Percentiles rank a stretch among this genome's conserved stretches.
Evolutionary conservation across 345 rosid species (phyloP).

Genomic region (Brassica incana): DNA sequence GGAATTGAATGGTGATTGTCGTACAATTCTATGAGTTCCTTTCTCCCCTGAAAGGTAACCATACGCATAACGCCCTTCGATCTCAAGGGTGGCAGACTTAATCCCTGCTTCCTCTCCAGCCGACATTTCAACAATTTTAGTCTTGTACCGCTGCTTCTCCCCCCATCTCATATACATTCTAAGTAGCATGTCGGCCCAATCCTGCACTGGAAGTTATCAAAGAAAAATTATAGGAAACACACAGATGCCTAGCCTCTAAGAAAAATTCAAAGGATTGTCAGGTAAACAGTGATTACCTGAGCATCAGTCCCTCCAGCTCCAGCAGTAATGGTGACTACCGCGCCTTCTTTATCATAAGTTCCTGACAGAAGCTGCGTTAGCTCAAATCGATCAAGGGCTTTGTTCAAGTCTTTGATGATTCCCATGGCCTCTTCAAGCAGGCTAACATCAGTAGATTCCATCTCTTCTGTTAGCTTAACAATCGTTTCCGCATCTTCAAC

Average conservation of each 20-base stretch:
- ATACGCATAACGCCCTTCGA: conserved; percentile 87
- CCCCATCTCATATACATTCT: conserved; percentile 98
- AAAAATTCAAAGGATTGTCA: neutral
- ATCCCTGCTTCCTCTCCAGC: conserved; percentile 97
- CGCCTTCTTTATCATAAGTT: conserved; percentile 93
- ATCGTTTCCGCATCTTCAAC: conserved; percentile 94
- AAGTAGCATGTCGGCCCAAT: conserved; percentile 98
- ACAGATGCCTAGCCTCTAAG: neutral
- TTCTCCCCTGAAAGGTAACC: conserved; percentile 94
- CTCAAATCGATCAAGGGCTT: conserved; percentile 69
- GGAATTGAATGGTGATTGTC: conserved; percentile 97
- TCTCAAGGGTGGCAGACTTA: conserved; percentile 83
- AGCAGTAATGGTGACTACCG: conserved; percentile 77
- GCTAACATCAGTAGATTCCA: conserved; percentile 81
- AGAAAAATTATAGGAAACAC: neutral
- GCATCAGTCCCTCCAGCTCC: conserved; percentile 99
- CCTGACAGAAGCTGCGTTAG: conserved; percentile 92
- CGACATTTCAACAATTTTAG: conserved; percentile 83
- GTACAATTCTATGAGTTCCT: conserved; percentile 91
- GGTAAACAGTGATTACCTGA: conserved; percentile 57
- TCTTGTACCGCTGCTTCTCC: conserved; percentile 86
- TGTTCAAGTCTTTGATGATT: conserved; percentile 68
- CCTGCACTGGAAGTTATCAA: conserved; percentile 74
- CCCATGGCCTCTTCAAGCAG: conserved; percentile 79
- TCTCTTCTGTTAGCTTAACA: conserved; percentile 80